Base-by-base conservation (phyloP, 2,329 filamentous ascomycete species). In the Raffaelea arxii region DNA sequence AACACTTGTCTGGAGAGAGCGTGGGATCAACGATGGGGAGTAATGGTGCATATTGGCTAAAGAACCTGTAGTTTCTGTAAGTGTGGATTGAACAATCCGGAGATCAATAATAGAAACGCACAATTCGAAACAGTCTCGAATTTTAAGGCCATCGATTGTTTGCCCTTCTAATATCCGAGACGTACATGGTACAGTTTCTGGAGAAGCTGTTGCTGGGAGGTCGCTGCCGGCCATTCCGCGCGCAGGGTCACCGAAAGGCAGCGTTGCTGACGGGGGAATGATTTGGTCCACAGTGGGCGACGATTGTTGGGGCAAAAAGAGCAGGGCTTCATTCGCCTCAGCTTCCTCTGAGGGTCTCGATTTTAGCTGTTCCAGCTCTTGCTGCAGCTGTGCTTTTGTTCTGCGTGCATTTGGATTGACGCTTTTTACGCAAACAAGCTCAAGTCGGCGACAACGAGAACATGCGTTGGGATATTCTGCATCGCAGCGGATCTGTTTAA, bases 371-470 rank as follows among this genome's bases (percentile, higher is more conserved):
- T 53, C 51, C 2, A 53, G 41, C 25, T 53, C 44, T 23, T 46
- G 22, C 24, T 49, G 49, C 7, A 53, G 42, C 36, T 53, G 46
- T 2, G 51, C 49, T 40, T 53, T 53, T 19, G 51, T 53, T 36
- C 49, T 25, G 21, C 51, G 44, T 10, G 44, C 46, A 30, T 41
- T 23, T 12, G 51, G 32, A 25, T 39, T 47, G 21, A 44, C 19
- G 5, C 40, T 32, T 6, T 46, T 30, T 5, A 46, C 41, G 25
- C 51, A 53, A 6, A 24, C 18, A 19, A 53, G 46, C 10, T 21
- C 41, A 30, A 53, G 43, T n/a, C 51, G 49, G 25, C 49, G 46
- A 38, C 51, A 53, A 10, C 51, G 46, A 3, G 49, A 49, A 27
- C 51, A 53, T 25, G 30, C 21, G 3, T 41, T 41, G 23, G 51